Percentiles rank a stretch among this genome's conserved stretches.
Conservation (phyloP, 371 early-diverging fungal species). For the Apophysomyces trapeziformis region DNA sequence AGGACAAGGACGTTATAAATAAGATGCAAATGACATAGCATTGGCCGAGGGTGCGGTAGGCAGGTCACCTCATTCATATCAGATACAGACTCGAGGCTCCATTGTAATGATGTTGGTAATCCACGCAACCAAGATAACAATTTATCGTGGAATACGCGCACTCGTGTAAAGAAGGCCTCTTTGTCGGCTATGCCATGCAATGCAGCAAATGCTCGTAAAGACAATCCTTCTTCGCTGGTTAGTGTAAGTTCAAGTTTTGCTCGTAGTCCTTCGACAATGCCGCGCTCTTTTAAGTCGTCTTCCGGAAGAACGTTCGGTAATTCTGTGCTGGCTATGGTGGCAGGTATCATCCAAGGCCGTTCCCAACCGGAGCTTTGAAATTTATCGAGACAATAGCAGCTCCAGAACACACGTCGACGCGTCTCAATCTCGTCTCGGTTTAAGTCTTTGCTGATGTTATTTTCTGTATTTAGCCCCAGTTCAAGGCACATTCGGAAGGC, state of each 20-base stretch:
- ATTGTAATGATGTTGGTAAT: constrained; percentile 33
- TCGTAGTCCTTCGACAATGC: constrained; percentile 18
- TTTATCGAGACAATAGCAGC: constrained; percentile 40
- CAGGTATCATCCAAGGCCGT: constrained; percentile 40
- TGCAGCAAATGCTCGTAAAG: background rate
- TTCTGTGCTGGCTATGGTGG: constrained; percentile 13
- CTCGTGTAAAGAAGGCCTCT: background rate
- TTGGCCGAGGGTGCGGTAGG: constrained; percentile 28
- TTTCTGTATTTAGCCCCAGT: constrained; percentile 26
- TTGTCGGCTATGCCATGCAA: constrained; percentile 4
- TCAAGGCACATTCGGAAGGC: constrained; percentile 52
- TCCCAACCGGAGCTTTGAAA: constrained; percentile 36
- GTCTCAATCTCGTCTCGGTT: constrained; percentile 24
- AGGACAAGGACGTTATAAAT: constrained; percentile 25
- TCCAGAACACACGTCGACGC: constrained; percentile 35
- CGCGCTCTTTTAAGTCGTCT: constrained; percentile 17
- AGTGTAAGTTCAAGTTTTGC: constrained; percentile 15
- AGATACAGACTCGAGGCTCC: constrained; percentile 29
- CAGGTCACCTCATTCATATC: constrained; percentile 28
- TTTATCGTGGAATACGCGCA: background rate
- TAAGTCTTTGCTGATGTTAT: constrained; percentile 17
- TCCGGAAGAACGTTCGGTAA: constrained; percentile 5
- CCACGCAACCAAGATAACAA: constrained; percentile 13
- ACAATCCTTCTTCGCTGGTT: constrained; percentile 14
- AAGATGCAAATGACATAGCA: constrained; percentile 33